Percentiles rank a stretch among this genome's conserved stretches.
These are phyloP conservation scores for Leccinum boreale DNA, from an alignment of 768 basidiomycete genomes.

Conservation along the genomic window DNA sequence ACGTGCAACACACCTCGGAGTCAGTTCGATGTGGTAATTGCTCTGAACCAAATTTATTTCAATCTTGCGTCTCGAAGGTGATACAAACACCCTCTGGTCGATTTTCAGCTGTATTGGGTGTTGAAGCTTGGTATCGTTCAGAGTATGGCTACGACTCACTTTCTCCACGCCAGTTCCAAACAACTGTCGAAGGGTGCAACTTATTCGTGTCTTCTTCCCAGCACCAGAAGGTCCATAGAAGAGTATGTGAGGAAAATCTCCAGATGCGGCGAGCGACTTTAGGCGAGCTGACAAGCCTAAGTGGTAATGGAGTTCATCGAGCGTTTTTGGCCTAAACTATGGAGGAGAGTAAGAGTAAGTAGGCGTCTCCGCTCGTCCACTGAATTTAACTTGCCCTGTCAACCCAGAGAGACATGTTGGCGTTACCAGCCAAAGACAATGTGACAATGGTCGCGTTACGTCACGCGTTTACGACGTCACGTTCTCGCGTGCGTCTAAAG, in stretches of 20 bases:
- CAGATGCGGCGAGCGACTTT: conserved; percentile 76
- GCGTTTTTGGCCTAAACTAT: conserved; percentile 80
- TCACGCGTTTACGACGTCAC: conserved; percentile 31
- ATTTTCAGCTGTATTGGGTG: conserved; percentile 77
- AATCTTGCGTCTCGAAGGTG: conserved; percentile 89
- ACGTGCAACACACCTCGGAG: conserved; percentile 69
- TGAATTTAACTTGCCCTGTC: conserved; percentile 36
- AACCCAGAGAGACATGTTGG: conserved; percentile 65
- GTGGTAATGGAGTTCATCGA: conserved; percentile 90
- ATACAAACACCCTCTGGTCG: conserved; percentile 93
- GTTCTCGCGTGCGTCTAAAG: neutral
- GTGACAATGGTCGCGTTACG: conserved; percentile 24
- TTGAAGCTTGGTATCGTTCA: neutral
- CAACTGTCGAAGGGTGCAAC: conserved; percentile 81
- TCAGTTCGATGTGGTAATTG: conserved; percentile 97
- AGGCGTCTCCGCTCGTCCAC: neutral
- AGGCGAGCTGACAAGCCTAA: conserved; percentile 73
- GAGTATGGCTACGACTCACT: conserved; percentile 40
- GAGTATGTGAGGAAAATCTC: conserved; percentile 96
- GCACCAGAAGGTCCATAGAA: conserved; percentile 98
- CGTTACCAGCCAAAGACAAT: neutral
- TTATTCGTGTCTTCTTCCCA: conserved; percentile 96
- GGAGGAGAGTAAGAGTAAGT: conserved; percentile 1
- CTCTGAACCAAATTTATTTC: conserved; percentile 97
- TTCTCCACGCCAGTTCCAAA: conserved; percentile 94